Evolutionary conservation across 495 filamentous ascomycete species (phyloP), one percentile per base, ranked within the genome.

Genomic region (Talaromyces adpressus): DNA sequence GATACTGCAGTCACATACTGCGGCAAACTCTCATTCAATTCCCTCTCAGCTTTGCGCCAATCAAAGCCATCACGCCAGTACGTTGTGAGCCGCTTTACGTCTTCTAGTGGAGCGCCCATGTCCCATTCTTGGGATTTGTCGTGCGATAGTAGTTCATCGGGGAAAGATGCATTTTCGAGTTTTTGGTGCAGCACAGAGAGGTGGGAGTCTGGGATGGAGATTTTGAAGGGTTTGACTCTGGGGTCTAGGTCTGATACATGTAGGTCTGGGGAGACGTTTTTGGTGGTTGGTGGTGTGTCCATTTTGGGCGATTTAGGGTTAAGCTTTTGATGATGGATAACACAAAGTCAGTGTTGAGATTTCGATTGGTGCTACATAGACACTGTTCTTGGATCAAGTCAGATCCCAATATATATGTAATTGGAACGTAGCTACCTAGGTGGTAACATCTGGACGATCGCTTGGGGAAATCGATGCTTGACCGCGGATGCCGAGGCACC

Each of bases 11-110:
- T 62, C 39, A 56, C 75, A 65, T 73, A 78, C 20, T 82, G 76
- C 0, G 71, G 69, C 29, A 82, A 65, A 41, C 65, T 68, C 20
- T 75, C 69, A 54, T 82, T 84, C 14, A 84, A 61, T 16, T 70
- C 69, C 34, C 59, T 60, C 61, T 81, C 78, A 29, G 75, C 69
- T 23, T 70, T 70, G 2, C 78, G 72, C 82, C 82, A 85, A 67
- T 82, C 72, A 66, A 78, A 85, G 0, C 73, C 63, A 57, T 78
- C 70, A 6, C 65, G 69, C 82, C 81, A 85, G 22, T 78, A 69
- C 18, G 69, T 69, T 3, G 69, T 68, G 39, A 84, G 66, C 8
- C 78, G 69, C 64, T 81, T 80, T 63, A 84, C 73, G 29, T 82
- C 79, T 1, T 65, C 64, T 3, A 82, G 66, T 1, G 82, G 82